These are phyloP conservation scores for Canna indica DNA, from an alignment of 176 grass and related monocot species.

Conservation along the genomic window DNA sequence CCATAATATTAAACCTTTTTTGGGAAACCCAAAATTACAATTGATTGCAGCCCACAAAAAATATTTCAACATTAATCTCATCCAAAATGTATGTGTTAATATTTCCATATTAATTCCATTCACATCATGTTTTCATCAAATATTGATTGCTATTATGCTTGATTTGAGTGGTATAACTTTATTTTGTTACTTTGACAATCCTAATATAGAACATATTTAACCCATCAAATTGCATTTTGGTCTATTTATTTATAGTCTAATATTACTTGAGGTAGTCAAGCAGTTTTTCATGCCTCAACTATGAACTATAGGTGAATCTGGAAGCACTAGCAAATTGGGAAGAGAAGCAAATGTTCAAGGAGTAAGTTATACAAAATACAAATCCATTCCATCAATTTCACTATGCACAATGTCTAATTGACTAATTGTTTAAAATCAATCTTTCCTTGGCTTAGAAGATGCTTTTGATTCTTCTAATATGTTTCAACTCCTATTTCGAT, in stretches of 20 bases:
- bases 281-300: background rate
- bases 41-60: too few species aligned
- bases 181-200: background rate
- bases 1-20: too few species aligned
- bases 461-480: background rate
- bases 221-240: background rate
- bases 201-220: background rate
- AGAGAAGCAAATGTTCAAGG: constrained; percentile 98
- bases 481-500: constrained; percentile 4
- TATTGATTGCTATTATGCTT: background rate
- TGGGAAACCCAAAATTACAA: too few species aligned
- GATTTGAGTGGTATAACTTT: background rate
- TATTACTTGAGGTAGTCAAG: background rate
- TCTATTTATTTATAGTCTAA: background rate
- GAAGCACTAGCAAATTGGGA: constrained; percentile 89
- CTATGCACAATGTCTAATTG: constrained; percentile 11
- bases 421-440: constrained; percentile 2
- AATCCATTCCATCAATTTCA: constrained; percentile 24
- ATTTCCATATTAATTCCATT: background rate
- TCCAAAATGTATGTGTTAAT: background rate
- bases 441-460: background rate
- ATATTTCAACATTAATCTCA: too few species aligned
- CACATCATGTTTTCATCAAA: background rate
- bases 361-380: constrained; percentile 44
- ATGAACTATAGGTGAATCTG: constrained; percentile 60